Evolutionary conservation across 2,329 filamentous ascomycete genomes (phyloP).

Genomic region (Calonectria naviculata): DNA sequence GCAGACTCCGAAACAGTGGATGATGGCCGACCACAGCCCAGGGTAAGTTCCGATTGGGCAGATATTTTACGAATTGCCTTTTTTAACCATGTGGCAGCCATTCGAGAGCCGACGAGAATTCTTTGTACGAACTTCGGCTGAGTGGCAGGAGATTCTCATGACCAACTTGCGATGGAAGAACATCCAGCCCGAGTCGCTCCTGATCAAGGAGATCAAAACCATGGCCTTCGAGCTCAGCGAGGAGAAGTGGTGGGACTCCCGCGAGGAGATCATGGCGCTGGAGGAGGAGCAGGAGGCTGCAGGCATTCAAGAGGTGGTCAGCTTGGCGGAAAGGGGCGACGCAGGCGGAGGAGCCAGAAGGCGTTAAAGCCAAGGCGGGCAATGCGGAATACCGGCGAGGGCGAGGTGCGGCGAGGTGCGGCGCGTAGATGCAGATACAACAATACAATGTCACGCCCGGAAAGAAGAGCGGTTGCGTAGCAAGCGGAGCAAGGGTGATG

Average conservation of each 20-base stretch:
- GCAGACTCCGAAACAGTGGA: conserved; percentile 66
- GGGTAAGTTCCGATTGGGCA: conserved; percentile 51
- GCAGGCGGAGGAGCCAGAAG: conserved; percentile 54
- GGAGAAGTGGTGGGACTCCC: conserved; percentile 98
- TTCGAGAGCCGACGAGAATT: conserved; percentile 95
- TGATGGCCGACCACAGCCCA: conserved; percentile 80
- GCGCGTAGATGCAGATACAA: neutral
- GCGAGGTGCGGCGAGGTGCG: neutral
- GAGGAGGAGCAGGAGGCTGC: conserved; percentile 97
- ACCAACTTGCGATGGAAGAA: conserved; percentile 77
- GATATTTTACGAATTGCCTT: neutral
- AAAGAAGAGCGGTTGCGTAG: neutral
- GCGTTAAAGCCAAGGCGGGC: conserved; percentile 33
- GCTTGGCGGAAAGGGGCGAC: conserved; percentile 78
- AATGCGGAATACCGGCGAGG: neutral
- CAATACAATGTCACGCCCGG: neutral
- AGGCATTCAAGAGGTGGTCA: conserved; percentile 94
- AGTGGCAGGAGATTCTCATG: conserved; percentile 92
- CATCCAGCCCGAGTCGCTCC: conserved; percentile 73
- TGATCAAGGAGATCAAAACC: conserved; percentile 92
- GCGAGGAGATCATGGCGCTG: conserved; percentile 90
- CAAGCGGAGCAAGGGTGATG: neutral
- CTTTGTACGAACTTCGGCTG: conserved; percentile 85
- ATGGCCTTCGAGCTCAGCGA: conserved; percentile 91
- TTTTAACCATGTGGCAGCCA: conserved; percentile 60